Conservation (phyloP, 805 yeast genomes). For the Kodamaea laetipori region DNA sequence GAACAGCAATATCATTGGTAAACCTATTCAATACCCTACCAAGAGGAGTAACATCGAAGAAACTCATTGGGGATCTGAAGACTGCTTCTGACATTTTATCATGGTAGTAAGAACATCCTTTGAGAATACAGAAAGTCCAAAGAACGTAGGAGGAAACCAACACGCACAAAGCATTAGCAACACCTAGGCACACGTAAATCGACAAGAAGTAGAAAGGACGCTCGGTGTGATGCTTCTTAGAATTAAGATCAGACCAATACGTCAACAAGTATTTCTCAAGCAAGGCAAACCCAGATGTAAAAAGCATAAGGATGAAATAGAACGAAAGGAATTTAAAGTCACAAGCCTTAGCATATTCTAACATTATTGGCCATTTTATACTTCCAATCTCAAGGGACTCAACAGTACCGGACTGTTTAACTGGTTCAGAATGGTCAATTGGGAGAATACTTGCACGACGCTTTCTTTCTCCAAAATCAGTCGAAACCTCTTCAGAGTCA, state of each 20-base stretch:
- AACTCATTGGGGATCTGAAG: constrained; percentile 43
- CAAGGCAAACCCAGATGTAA: constrained; percentile 22
- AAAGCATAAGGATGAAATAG: constrained; percentile 25
- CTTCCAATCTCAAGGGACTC: constrained; percentile 25
- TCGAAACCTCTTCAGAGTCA: constrained; percentile 10
- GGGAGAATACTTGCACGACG: constrained; percentile 19
- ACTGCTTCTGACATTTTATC: constrained; percentile 38
- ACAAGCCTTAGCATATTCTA: constrained; percentile 36
- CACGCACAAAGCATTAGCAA: constrained; percentile 28
- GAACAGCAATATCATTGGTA: constrained; percentile 36
- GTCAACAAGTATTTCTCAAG: constrained; percentile 34
- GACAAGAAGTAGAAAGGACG: constrained; percentile 27
- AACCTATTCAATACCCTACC: constrained; percentile 44
- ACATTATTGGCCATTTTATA: constrained; percentile 31
- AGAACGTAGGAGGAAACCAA: constrained; percentile 32
- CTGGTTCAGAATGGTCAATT: constrained; percentile 26
- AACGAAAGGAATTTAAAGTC: constrained; percentile 28
- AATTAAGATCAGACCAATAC: constrained; percentile 39
- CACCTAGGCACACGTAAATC: constrained; percentile 31
- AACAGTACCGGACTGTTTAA: constrained; percentile 15
- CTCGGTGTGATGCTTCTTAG: constrained; percentile 26
- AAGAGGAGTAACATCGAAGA: constrained; percentile 44
- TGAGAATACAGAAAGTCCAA: constrained; percentile 33
- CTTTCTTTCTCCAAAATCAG: background rate
- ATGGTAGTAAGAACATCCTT: constrained; percentile 37